These are phyloP conservation scores for Dendrobium officinale DNA, from an alignment of 106 monocot genomes.

Conservation along the genomic window DNA sequence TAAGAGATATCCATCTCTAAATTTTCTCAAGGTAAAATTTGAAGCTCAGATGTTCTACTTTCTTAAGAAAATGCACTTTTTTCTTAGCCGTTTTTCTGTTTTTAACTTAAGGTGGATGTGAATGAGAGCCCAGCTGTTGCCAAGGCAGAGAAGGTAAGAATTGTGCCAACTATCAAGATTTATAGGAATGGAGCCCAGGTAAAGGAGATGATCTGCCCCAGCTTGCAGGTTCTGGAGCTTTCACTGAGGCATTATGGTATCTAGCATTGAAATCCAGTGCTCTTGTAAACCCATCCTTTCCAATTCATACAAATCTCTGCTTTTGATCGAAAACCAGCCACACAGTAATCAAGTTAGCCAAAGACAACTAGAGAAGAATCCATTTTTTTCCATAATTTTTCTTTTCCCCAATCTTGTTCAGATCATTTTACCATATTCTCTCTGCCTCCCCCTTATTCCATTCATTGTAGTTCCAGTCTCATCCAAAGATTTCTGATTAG, in stretches of 20 bases:
- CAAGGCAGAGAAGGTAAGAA: conserved; percentile 39
- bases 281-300: background rate
- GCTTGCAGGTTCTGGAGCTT: conserved; percentile 34
- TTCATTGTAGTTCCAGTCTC: conserved; percentile 7
- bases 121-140: conserved; percentile 30
- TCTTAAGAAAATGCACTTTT: background rate
- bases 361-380: conserved; percentile 1
- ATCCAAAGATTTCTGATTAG: background rate
- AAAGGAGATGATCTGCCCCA: conserved; percentile 73
- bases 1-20: conserved; percentile 55
- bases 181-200: conserved; percentile 42
- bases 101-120: conserved; percentile 17
- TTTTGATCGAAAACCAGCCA: background rate
- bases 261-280: conserved; percentile 1
- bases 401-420: background rate
- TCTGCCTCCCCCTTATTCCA: background rate
- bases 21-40: conserved; percentile 81
- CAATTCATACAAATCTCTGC: background rate
- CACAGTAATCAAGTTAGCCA: background rate
- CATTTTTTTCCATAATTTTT: background rate
- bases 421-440: background rate
- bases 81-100: background rate
- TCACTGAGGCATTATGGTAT: conserved; percentile 44
- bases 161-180: conserved; percentile 63
- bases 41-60: background rate